Conservation (phyloP, 345 rosid genomes). For the Salix suchowensis region DNA sequence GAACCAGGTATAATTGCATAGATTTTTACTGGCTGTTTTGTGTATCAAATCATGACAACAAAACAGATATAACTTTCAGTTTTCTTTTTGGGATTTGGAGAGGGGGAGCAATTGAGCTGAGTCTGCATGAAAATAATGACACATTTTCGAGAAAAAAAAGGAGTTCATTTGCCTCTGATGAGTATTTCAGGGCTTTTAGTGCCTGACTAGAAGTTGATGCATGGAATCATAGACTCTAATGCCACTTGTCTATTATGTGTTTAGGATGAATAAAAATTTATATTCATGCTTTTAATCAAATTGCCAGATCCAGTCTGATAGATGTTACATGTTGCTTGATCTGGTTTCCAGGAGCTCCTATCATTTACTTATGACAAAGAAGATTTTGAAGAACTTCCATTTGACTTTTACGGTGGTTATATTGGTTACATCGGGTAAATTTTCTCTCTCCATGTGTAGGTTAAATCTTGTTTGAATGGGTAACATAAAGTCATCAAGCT, state of each 20-base stretch:
- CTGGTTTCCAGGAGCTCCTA: slow-evolving; percentile 59
- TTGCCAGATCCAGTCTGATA: not conserved
- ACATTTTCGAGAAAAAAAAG: not conserved
- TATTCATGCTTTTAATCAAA: not conserved
- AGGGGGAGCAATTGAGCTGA: not conserved
- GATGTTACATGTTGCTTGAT: slow-evolving; percentile 6
- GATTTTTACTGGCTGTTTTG: not conserved
- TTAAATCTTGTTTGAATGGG: not conserved
- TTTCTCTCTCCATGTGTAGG: not conserved
- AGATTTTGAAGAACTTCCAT: slow-evolving; percentile 80
- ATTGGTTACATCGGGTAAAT: slow-evolving; percentile 90
- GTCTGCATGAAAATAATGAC: too few species aligned
- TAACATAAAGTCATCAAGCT: not conserved
- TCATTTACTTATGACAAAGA: slow-evolving; percentile 56
- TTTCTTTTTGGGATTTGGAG: not conserved
- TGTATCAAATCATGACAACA: too few species aligned
- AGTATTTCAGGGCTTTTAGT: not conserved
- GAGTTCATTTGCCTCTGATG: not conserved
- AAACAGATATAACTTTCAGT: too few species aligned
- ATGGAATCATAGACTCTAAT: not conserved
- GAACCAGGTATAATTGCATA: slow-evolving; percentile 46
- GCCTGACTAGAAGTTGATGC: not conserved
- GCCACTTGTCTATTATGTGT: not conserved
- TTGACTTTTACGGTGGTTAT: slow-evolving; percentile 88
- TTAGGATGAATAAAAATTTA: not conserved